Percentiles rank a stretch among this genome's conserved stretches.
Conservation (phyloP, 2,329 filamentous ascomycete genomes). For the Microsporum canis region DNA sequence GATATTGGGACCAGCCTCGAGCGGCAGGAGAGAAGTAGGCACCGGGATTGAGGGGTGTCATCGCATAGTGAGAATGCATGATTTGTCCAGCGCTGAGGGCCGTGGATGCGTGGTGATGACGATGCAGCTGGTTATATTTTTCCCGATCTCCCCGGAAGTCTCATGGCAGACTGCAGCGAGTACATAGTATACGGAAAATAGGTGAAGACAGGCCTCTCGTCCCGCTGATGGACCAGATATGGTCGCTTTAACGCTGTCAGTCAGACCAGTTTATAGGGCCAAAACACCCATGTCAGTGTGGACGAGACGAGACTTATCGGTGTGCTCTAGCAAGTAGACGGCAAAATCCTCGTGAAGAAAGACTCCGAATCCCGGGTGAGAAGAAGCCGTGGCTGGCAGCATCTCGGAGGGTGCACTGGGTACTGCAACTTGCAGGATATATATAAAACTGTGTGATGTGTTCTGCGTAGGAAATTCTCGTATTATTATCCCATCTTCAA, state of each 20-base stretch:
- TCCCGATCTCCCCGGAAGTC: conserved; percentile 3
- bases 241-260: neutral
- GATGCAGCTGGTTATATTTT: neutral
- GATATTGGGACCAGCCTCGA: neutral
- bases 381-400: neutral
- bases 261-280: too few species aligned
- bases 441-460: neutral
- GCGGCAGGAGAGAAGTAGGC: neutral
- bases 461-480: neutral
- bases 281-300: too few species aligned
- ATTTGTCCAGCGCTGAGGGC: neutral
- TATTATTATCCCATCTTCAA: neutral
- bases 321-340: too few species aligned
- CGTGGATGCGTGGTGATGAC: neutral
- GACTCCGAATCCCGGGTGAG: too few species aligned
- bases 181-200: neutral
- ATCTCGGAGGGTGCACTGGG: neutral
- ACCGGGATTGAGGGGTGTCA: neutral
- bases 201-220: neutral
- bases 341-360: too few species aligned
- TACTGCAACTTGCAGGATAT: neutral
- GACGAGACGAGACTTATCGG: too few species aligned
- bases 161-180: neutral
- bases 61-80: conserved; percentile 1
- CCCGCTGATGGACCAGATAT: neutral